Evolutionary conservation across 2,329 filamentous ascomycete genomes (phyloP).

Genomic region (Penicillium sp.): DNA sequence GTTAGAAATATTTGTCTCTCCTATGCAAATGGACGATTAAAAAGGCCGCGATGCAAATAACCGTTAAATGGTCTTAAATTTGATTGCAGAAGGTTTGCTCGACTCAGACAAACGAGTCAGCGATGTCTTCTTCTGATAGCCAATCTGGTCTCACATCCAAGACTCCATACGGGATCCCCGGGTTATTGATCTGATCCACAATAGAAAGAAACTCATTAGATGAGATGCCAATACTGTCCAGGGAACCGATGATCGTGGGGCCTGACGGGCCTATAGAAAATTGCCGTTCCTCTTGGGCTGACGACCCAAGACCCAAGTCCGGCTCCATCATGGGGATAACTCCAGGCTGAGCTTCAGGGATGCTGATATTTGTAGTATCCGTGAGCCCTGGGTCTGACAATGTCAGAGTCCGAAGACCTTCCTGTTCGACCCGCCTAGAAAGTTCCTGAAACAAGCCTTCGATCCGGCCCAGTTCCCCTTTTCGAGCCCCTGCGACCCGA

Average conservation of each 20-base stretch:
- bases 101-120: too few relatives aligned
- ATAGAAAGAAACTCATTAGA: conserved; percentile 43
- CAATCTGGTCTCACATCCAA: background rate
- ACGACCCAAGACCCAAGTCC: background rate
- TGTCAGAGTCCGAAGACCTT: conserved; percentile 29
- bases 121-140: too few relatives aligned
- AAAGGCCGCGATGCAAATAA: too few relatives aligned
- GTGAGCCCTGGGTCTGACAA: conserved; percentile 6
- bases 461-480: conserved; percentile 32
- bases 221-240: conserved; percentile 42
- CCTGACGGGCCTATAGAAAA: background rate
- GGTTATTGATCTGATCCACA: conserved; percentile 35
- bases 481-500: conserved; percentile 33
- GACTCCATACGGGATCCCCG: background rate
- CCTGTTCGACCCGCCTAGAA: conserved; percentile 21
- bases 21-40: too few relatives aligned
- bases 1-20: too few relatives aligned
- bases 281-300: background rate
- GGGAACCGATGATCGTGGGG: conserved; percentile 1
- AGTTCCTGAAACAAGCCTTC: conserved; percentile 34
- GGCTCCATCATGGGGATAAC: background rate
- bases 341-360: background rate
- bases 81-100: too few relatives aligned
- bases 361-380: too few relatives aligned
- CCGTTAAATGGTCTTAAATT: too few relatives aligned